A percentile compares a stretch with the other conserved stretches of the same genome.
phyloP scores from a whole-genome alignment of 2,329 filamentous ascomycete species.

The Esteya vermicola region DNA sequence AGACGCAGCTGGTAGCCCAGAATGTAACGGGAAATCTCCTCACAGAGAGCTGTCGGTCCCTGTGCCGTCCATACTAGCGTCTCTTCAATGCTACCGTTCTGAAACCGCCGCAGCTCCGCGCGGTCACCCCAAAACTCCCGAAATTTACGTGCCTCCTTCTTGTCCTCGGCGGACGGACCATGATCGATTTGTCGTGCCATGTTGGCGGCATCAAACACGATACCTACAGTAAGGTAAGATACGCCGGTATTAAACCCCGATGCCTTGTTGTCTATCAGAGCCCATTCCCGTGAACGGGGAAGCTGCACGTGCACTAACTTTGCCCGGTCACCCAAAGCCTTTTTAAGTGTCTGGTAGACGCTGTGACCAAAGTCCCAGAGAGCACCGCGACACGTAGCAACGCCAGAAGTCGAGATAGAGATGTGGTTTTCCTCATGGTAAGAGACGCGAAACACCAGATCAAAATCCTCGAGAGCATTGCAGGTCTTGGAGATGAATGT shows the following conservation, averaged over 20 bases:
- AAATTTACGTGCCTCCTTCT: conserved; percentile 67
- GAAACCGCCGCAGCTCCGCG: conserved; percentile 84
- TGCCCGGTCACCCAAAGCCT: conserved; percentile 62
- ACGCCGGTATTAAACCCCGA: neutral
- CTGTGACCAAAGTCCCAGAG: conserved; percentile 35
- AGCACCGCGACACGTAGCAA: conserved; percentile 27
- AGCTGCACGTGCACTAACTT: conserved; percentile 48
- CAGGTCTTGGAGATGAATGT: conserved; percentile 60
- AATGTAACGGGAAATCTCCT: conserved; percentile 66
- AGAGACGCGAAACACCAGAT: conserved; percentile 28
- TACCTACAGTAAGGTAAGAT: conserved; percentile 30
- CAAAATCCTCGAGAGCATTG: conserved; percentile 39
- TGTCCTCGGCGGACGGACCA: conserved; percentile 74
- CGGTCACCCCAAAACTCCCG: conserved; percentile 92
- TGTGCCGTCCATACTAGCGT: conserved; percentile 72
- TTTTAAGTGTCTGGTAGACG: conserved; percentile 50
- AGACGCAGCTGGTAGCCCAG: conserved; percentile 55
- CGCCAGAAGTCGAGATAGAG: no score
- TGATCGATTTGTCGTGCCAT: conserved; percentile 69
- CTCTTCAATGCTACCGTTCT: conserved; percentile 86
- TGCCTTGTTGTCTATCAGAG: conserved; percentile 23
- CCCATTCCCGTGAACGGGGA: conserved; percentile 27
- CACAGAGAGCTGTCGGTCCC: conserved; percentile 49
- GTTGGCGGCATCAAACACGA: conserved; percentile 60
- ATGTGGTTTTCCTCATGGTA: no score